Evolutionary conservation across 257 asterid genomes (phyloP), one percentile per base, ranked within the genome.

Genomic region (Jaltomata sinuosa): DNA sequence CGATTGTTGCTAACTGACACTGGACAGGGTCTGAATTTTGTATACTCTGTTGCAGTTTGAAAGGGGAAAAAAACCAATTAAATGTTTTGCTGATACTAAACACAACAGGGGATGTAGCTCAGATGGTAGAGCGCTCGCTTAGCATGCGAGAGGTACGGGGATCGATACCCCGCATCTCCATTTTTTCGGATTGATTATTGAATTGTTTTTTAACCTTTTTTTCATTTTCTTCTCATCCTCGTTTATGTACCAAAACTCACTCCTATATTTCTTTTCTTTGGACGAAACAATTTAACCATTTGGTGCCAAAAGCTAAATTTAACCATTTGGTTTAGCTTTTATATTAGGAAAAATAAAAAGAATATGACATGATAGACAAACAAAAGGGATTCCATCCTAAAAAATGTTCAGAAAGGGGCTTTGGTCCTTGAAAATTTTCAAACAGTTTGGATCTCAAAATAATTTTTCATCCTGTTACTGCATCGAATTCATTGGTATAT

Each of bases 101-200:
- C 1, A 5, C 0, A 29, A 15, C 11, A 11, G 94, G 92, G 92
- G 92, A 86, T 91, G 94, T 91, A 91, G 92, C 91, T 89, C 92
- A 89, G 91, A 91, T 88, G 93, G 93, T 91, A 91, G 91, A 91
- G 89, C 89, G 86, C 90, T 89, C 89, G 77, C 47, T 67, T 67
- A 67, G 77, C 77, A 67, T 67, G 47, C 88, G 91, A 90, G 88
- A 87, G 89, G 89, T 84, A 85, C 87, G 90, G 91, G 90, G 89
- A 86, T 89, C 91, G 89, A 87, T 86, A 86, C 89, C 89, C 89
- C 90, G 91, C 88, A 86, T 89, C 90, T 90, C 93, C 93, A 88
- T 9, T 10, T 16, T 64, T 57, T 59, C 10, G 1, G 11, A 42
- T 10, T 42, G 11, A 8, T 10, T 8, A 0, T 42, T 42, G 49